These are phyloP conservation scores for Fusarium tuaranense DNA, from an alignment of 2,329 filamentous ascomycete species.

Conservation along the genomic window DNA sequence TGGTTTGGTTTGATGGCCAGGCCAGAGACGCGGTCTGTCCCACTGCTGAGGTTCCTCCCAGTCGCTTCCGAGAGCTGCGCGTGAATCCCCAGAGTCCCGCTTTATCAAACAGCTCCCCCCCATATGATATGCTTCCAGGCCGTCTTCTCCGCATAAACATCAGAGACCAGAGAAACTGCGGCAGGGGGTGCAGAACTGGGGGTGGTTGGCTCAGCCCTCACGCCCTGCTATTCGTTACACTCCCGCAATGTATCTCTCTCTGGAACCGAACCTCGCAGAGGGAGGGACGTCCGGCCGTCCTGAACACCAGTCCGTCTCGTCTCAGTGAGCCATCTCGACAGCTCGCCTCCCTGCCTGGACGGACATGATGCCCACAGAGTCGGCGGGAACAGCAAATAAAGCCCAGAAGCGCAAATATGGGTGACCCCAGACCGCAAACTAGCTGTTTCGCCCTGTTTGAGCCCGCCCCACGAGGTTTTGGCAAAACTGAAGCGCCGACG, in stretches of 20 bases:
- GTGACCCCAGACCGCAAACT: conserved; percentile 22
- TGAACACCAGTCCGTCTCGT: conserved; percentile 8
- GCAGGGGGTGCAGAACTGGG: conserved; percentile 36
- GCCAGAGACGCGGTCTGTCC: conserved; percentile 36
- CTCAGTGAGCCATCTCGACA: conserved; percentile 9
- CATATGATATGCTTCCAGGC: conserved; percentile 20
- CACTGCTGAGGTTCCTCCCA: conserved; percentile 37
- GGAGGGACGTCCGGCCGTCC: conserved; percentile 18
- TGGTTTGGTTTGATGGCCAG: conserved; percentile 38
- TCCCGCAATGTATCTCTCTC: conserved; percentile 38
- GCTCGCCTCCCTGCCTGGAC: conserved; percentile 13
- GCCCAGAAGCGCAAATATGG: conserved; percentile 19
- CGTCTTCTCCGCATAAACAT: conserved; percentile 38
- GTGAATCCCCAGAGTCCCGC: conserved; percentile 34
- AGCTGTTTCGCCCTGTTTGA: conserved; percentile 30
- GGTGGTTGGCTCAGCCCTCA: conserved; percentile 30
- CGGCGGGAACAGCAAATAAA: conserved; percentile 19
- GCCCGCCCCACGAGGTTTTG: conserved; percentile 36
- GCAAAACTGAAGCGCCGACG: conserved; percentile 39
- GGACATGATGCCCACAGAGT: background rate
- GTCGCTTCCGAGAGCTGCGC: conserved; percentile 24
- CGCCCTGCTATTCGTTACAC: conserved; percentile 41
- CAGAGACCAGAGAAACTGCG: conserved; percentile 29
- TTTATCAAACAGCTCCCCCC: conserved; percentile 41
- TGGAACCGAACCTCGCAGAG: conserved; percentile 22